phyloP scores from a whole-genome alignment of 139 green algal species.

The Chlorella sp. region DNA sequence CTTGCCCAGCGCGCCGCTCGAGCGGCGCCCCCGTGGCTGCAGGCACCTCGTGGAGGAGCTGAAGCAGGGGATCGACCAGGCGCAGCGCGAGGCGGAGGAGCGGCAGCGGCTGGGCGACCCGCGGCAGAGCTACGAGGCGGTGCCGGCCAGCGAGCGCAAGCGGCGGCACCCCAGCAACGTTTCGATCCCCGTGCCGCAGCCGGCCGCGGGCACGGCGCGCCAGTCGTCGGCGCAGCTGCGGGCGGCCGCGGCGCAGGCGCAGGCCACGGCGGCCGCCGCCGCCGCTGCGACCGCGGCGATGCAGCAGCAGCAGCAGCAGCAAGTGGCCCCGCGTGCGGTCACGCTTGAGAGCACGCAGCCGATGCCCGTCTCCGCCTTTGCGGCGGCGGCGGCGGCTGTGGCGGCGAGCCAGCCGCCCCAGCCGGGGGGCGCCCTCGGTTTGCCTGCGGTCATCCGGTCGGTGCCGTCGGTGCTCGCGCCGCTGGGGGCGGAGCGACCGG shows the following conservation, averaged over 20 bases:
- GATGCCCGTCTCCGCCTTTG: no score
- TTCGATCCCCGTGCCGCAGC: background rate
- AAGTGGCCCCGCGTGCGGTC: background rate
- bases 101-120: constrained; percentile 16
- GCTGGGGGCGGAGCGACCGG: background rate
- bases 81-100: constrained; percentile 5
- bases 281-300: background rate
- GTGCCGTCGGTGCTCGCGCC: no score
- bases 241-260: background rate
- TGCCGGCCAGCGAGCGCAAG: constrained; percentile 8
- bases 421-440: no score
- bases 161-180: background rate
- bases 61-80: constrained; percentile 1
- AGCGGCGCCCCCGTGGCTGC: no score
- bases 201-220: background rate
- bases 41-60: constrained; percentile 17
- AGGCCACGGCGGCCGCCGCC: background rate
- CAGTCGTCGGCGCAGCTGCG: background rate
- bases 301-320: background rate
- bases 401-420: background rate
- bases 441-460: no score
- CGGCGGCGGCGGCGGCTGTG: background rate
- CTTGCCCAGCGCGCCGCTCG: background rate
- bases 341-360: no score
- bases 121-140: constrained; percentile 30